Base-by-base conservation (phyloP, 164 flowering plant genomes). In the Tinospora cordifolia region DNA sequence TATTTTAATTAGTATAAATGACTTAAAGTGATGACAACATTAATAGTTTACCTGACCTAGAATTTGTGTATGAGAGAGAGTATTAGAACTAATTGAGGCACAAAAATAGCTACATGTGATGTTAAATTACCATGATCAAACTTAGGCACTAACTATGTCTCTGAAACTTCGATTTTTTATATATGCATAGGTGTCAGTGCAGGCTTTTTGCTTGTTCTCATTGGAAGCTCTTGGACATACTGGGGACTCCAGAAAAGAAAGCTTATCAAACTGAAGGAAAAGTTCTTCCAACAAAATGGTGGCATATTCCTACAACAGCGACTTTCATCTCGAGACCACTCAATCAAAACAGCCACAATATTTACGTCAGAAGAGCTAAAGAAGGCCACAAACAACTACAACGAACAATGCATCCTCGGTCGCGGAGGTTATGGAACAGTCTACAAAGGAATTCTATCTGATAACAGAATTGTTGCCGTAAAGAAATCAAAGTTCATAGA, bases 401-500 rank as follows among this genome's bases (percentile, higher is more conserved):
- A n/a, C 19, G 34, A 24, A 8, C 9, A 8, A 2, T 30, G 36
- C 5, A 14, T 69, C 12, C 47, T 69, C 21, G 71, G 71, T 10
- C 44, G 9, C 57, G 71, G 71, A 57, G 71, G 71, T 5, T 41
- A 69, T 57, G 71, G 63, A 22, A 27, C 57, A 41, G 69, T 66
- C 0, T 66, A 66, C 14, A 44, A 25, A 66, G 69, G 69, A 24
- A 15, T n/a, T 7, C 36, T 69, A 36, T 47, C 62, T 2, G 71
- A 38, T 22, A 54, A 54, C 2, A 69, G 25, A 21, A 19, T 24
- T 4, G 71, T 69, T 34, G 71, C 71, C 24, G 38, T 69, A 1
- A 69, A 69, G 46, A 57, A 69, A 47, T 69, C 71, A 21, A 69
- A 69, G 22, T 19, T 69, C 1, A 22, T 69, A n/a, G 71, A 69